Base-by-base conservation (phyloP, 495 filamentous ascomycete genomes). In the Hypoxylon fragiforme region DNA sequence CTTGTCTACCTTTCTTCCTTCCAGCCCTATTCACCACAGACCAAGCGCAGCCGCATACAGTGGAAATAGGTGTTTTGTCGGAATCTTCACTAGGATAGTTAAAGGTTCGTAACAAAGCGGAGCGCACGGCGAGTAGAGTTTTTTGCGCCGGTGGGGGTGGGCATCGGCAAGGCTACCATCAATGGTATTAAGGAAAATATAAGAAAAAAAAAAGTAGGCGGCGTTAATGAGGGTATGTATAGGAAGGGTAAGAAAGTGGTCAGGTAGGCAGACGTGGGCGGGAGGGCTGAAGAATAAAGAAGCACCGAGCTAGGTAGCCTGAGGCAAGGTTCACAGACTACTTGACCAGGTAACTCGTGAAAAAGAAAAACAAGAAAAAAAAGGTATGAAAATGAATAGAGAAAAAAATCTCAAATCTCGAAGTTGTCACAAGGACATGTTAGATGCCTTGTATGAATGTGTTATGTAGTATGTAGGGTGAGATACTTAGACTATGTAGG, bases 381-480 rank as follows among this genome's bases (percentile, higher is more conserved):
- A 51, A 43, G 24, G n/a, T n/a, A n/a, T n/a, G 32, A 13, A 40
- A 7, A 44, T 13, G 21, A 36, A 28, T 34, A 38, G 21, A 40
- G n/a, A 59, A 36, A 45, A 52, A 43, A 48, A 47, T 48, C 43
- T 34, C 22, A 53, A 34, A 43, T 2, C 43, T 49, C 31, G 40
- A 51, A 42, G 42, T 49, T 43, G 52, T 62, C 58, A 62, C 58
- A 52, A 62, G 58, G 58, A 62, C 58, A 62, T 34, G 46, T 47
- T 51, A 57, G 42, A 47, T 53, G 35, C 50, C 45, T 21, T 40
- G 50, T 50, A 51, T 14, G 42, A 8, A 18, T 32, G 42, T 44
- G 19, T 4, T 28, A 28, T 9, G 24, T 28, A 28, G 24, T 28
- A 28, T 28, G 24, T 28, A 28, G n/a, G n/a, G n/a, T n/a, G n/a